Base-by-base conservation (phyloP, 768 basidiomycete species). In the Lactarius sanguifluus region DNA sequence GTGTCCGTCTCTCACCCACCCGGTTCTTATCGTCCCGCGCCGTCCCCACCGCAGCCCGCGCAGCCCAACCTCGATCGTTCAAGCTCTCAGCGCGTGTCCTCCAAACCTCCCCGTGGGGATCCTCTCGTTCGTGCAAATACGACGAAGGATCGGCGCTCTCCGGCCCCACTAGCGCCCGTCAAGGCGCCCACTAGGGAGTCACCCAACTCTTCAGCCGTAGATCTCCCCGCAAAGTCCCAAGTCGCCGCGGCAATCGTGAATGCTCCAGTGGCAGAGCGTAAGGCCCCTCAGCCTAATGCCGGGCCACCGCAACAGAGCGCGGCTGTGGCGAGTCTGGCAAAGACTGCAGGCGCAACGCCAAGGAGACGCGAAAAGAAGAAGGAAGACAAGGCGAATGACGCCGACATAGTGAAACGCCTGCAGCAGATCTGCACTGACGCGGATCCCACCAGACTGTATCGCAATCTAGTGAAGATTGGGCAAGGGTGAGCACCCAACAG, bases 371-470 rank as follows among this genome's bases (percentile, higher is more conserved):
- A 96, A 77, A 94, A 94, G 81, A 90, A 92, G 80, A 86, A 87
- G 59, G 83, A 82, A 64, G 91, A 92, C 75, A 88, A 89, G 76
- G 85, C 82, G 36, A 88, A 88, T 71, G 88, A 92, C 57, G 89
- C 90, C 70, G 96, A 98, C 72, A 94, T 98, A 67, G 89, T 98
- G 68, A 90, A 88, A 71, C 87, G 95, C 20, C 77, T 99, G 71
- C 90, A 93, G 74, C 88, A 89, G 73, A 98, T 99, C 73, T 99
- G 97, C 74, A 96, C 96, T 2, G 94, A 97, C 75, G 96, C 94
- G 5, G 97, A 99, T 77, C 97, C 97, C 34, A 98, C 96, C 41
- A 86, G 87, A 76, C 79, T 98, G 41, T 98, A 98, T 74, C 83
- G 96, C 65, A 95, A 86, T 73, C 82, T 98, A 52, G 88, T 93